A percentile compares a stretch with the other conserved stretches of the same genome.
These are phyloP conservation scores for Thielaviopsis musarum DNA, from an alignment of 2,329 filamentous ascomycete species.

Conservation along the genomic window DNA sequence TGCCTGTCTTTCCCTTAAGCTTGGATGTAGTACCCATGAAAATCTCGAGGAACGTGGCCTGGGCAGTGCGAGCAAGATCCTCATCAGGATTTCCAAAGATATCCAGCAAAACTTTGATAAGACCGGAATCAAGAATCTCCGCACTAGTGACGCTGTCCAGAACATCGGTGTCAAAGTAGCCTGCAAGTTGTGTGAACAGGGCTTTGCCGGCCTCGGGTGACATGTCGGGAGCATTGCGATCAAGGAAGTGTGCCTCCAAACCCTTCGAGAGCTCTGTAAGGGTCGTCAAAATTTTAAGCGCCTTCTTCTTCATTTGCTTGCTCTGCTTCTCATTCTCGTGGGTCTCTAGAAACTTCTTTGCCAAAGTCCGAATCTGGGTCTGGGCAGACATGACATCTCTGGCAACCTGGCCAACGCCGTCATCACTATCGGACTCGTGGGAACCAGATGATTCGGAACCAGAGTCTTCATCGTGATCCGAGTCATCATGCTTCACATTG, in stretches of 20 bases:
- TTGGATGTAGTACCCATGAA: conserved; percentile 71
- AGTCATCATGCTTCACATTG: conserved; percentile 23
- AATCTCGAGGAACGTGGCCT: conserved; percentile 71
- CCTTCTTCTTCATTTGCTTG: conserved; percentile 61
- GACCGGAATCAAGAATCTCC: conserved; percentile 76
- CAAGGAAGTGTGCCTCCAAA: conserved; percentile 54
- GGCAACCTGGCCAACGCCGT: conserved; percentile 22
- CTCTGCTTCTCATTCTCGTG: conserved; percentile 64
- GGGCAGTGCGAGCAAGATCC: conserved; percentile 45
- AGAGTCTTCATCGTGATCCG: conserved; percentile 36
- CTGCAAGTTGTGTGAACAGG: conserved; percentile 60
- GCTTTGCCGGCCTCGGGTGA: conserved; percentile 36
- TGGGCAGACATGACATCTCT: conserved; percentile 38
- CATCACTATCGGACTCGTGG: conserved; percentile 40
- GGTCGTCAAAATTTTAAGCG: conserved; percentile 54
- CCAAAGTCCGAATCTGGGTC: conserved; percentile 56
- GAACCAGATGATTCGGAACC: conserved; percentile 38
- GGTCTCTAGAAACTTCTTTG: conserved; percentile 66
- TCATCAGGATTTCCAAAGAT: conserved; percentile 62
- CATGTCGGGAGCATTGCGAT: conserved; percentile 29
- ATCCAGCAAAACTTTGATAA: conserved; percentile 69
- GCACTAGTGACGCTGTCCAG: conserved; percentile 90
- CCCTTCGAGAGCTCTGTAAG: conserved; percentile 56
- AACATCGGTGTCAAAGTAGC: conserved; percentile 77
- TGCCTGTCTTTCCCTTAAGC: conserved; percentile 46